Base-by-base conservation (phyloP, 192 early-diverging fungal species). In the Coemansia erecta region DNA sequence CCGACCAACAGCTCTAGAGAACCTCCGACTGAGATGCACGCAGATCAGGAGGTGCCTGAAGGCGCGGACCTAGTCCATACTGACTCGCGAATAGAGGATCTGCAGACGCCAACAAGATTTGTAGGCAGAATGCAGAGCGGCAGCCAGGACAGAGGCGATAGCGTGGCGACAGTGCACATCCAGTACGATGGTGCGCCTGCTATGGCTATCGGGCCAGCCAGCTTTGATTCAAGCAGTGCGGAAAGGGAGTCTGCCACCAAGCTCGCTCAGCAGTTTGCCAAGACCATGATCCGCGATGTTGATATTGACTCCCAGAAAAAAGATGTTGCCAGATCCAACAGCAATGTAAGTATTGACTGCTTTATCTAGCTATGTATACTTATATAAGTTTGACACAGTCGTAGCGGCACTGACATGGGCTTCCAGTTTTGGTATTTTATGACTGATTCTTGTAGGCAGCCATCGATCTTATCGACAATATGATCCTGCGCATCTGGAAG, bases 131-230 rank as follows among this genome's bases (percentile, higher is more conserved):
- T 23, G 12, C 13, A 13, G 51, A 19, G 24, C 14, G 31, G 51
- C 26, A 39, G 26, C 15, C 26, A 8, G 2, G 4, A 53, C 28
- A 8, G 7, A 28, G 41, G 21, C 8, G 54, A 68, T 14, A 69
- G 59, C 55, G 62, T 65, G 49, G 31, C 64, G n/a, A 66, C 66
- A 5, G 45, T 75, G 47, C 53, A 61, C 14, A 43, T 60, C n/a
- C 52, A 64, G n/a, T 44, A 56, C 10, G 33, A 47, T 4, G 11
- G 18, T 10, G 5, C 50, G 15, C 39, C 22, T 14, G 26, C 57
- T 40, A 14, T 8, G 10, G 46, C 53, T 10, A 65, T 76, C 23
- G 73, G 73, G 1, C 73, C 73, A 10, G 73, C 73, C 23, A 37
- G 24, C 4, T 11, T 76, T 44, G 40, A 44, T 1, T 18, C 58